A percentile compares a stretch with the other conserved stretches of the same genome.
These are phyloP conservation scores for Dioscorea dumetorum DNA, from an alignment of 106 monocot species.

Conservation along the genomic window DNA sequence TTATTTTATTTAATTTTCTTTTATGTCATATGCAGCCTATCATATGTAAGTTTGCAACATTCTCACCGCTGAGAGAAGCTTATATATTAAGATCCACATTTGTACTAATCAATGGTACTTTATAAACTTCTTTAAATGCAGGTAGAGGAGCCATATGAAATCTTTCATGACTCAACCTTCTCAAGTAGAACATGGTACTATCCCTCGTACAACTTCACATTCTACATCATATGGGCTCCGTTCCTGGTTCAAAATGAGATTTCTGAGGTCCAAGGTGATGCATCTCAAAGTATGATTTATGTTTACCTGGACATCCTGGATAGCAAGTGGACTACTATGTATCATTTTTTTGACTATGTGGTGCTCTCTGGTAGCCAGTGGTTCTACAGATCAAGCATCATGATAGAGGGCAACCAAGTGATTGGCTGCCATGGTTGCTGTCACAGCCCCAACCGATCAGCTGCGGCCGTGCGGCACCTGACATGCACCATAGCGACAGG, in stretches of 20 bases:
- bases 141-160: constrained; percentile 17
- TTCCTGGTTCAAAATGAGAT: constrained; percentile 35
- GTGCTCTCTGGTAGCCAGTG: constrained; percentile 40
- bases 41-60: too few species aligned
- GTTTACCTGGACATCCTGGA: constrained; percentile 40
- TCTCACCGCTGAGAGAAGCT: too few species aligned
- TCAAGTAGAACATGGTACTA: constrained; percentile 16
- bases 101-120: neutral
- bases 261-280: constrained; percentile 25
- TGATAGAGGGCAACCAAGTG: constrained; percentile 23
- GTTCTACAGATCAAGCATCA: constrained; percentile 28
- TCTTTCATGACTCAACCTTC: constrained; percentile 24
- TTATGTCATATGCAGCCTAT: too few species aligned
- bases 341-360: constrained; percentile 31
- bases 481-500: too few species aligned
- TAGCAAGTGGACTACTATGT: constrained; percentile 25
- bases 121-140: neutral
- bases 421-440: constrained; percentile 49
- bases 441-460: too few species aligned
- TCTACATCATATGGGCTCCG: constrained; percentile 46
- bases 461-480: too few species aligned
- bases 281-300: constrained; percentile 1
- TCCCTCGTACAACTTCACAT: constrained; percentile 40
- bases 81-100: too few species aligned
- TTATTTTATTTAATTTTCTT: too few species aligned